phyloP scores from a whole-genome alignment of 2,329 filamentous ascomycete genomes.

The Aspergillus sp. region DNA sequence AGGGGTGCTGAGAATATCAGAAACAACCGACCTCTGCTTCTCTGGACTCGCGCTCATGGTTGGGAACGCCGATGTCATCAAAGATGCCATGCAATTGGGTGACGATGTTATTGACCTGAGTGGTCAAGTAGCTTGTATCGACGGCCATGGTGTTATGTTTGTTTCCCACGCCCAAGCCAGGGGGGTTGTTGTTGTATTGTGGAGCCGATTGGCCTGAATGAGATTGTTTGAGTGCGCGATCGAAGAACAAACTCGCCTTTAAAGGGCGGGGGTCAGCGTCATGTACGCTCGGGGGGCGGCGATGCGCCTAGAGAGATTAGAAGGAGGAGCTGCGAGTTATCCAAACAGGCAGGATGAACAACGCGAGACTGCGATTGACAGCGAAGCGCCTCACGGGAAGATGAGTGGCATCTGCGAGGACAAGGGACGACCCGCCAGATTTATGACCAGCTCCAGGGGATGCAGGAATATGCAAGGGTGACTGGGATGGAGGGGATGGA shows the following conservation, averaged over 20 bases:
- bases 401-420: slow-evolving; percentile 23
- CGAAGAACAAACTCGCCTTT: slow-evolving; percentile 1
- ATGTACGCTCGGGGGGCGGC: slow-evolving; percentile 10
- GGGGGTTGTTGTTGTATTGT: slow-evolving; percentile 5
- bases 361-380: slow-evolving; percentile 23
- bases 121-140: slow-evolving; percentile 89
- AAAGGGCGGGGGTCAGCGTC: slow-evolving; percentile 8
- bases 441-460: slow-evolving; percentile 20
- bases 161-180: slow-evolving; percentile 13
- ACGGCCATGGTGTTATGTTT: slow-evolving; percentile 54
- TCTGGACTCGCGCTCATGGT: slow-evolving; percentile 84
- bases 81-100: slow-evolving; percentile 91
- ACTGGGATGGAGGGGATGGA: slow-evolving; percentile 2
- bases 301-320: slow-evolving; percentile 8
- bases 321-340: slow-evolving; percentile 9
- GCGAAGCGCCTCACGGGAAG: slow-evolving; percentile 14
- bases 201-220: background rate
- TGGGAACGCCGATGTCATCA: slow-evolving; percentile 95
- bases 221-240: slow-evolving; percentile 1
- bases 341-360: slow-evolving; percentile 15
- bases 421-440: slow-evolving; percentile 20
- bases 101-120: slow-evolving; percentile 94
- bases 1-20: slow-evolving; percentile 5
- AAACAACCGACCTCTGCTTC: slow-evolving; percentile 74
- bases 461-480: slow-evolving; percentile 25